phyloP scores from a whole-genome alignment of 2,329 filamentous ascomycete genomes.

The Pochonia chlamydosporia region DNA sequence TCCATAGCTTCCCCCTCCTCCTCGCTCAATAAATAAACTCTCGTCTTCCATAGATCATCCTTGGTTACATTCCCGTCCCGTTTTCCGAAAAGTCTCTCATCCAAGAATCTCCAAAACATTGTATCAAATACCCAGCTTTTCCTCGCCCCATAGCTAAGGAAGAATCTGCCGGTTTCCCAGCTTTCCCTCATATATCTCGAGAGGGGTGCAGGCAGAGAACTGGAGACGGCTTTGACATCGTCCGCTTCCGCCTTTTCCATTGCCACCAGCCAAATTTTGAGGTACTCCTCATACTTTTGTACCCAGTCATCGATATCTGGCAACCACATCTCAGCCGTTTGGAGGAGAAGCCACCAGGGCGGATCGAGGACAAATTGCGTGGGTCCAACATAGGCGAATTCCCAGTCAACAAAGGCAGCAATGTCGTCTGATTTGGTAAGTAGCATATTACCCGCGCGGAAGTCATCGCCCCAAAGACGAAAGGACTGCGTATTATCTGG shows the following conservation, averaged over 20 bases:
- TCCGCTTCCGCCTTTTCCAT: too few relatives aligned
- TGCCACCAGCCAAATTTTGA: too few relatives aligned
- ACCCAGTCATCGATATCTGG: constrained; percentile 23
- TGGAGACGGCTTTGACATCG: not conserved
- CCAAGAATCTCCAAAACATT: too few relatives aligned
- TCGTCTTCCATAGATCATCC: too few relatives aligned
- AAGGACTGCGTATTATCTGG: constrained; percentile 9
- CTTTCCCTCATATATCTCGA: constrained; percentile 17
- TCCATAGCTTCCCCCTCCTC: too few relatives aligned
- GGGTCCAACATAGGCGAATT: constrained; percentile 1
- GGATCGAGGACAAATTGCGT: constrained; percentile 2
- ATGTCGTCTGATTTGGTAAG: constrained; percentile 17
- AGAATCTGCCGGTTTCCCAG: constrained; percentile 27
- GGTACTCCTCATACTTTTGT: constrained; percentile 18
- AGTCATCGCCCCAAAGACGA: constrained; percentile 28
- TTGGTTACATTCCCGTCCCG: not conserved
- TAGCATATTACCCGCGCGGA: constrained; percentile 26
- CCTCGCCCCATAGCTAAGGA: constrained; percentile 26
- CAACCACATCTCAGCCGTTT: constrained; percentile 23
- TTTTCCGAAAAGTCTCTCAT: too few relatives aligned
- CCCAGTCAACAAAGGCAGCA: constrained; percentile 7
- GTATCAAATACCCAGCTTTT: constrained; percentile 29
- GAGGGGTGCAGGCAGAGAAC: not conserved
- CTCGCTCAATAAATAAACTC: constrained; percentile 8
- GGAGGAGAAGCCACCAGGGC: constrained; percentile 2